A percentile compares a stretch with the other conserved stretches of the same genome.
Conservation (phyloP, 163 green algal species). For the Dunaliella salina region DNA sequence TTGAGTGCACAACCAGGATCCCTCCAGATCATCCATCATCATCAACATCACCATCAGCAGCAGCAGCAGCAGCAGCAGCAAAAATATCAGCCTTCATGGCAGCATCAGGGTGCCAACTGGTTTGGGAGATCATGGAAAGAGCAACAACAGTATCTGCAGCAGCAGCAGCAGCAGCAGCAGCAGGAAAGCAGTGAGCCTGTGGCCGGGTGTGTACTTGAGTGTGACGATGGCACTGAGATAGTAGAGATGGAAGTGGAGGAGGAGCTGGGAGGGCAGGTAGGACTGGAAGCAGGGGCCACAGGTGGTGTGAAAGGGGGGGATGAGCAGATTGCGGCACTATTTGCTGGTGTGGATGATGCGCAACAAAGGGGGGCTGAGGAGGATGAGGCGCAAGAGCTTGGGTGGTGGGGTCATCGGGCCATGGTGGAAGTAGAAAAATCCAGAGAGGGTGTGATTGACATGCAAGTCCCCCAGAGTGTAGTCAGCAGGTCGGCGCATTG, state of each 20-base stretch:
- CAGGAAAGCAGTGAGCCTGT: not conserved
- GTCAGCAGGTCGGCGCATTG: no score
- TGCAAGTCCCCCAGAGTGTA: no score
- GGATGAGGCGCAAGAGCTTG: no score
- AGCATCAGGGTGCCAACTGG: not conserved
- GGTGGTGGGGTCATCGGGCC: no score
- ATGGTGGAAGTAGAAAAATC: no score
- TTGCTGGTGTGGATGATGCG: no score
- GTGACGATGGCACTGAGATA: not conserved
- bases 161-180: not conserved
- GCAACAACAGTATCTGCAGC: not conserved
- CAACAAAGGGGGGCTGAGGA: no score
- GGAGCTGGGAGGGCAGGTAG: not conserved
- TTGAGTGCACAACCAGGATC: no score
- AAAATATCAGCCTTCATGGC: not conserved
- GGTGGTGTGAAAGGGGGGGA: not conserved
- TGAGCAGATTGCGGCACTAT: no score
- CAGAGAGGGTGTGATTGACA: no score
- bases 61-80: not conserved
- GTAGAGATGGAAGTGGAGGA: not conserved
- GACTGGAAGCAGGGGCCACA: not conserved
- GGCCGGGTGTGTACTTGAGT: not conserved
- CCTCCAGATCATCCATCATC: no score
- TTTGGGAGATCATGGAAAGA: not conserved
- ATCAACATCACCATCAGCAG: not conserved